These are phyloP conservation scores for Boletus barrowsii DNA, from an alignment of 768 basidiomycete species.

Conservation along the genomic window DNA sequence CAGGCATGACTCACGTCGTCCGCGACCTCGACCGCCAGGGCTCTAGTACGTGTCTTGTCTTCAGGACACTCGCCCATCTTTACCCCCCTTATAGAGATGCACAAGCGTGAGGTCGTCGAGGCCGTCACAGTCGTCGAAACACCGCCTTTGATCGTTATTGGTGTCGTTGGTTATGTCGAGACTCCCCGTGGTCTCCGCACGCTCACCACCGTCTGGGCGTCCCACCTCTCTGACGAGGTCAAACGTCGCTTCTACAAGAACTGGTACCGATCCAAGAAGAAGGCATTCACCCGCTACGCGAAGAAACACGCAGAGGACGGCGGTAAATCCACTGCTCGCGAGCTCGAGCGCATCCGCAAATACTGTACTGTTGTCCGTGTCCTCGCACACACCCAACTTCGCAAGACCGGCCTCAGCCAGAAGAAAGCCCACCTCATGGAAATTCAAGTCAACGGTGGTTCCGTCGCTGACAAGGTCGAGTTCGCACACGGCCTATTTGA, in stretches of 20 bases:
- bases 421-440: slow-evolving; percentile 99
- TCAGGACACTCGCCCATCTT: background rate
- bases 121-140: slow-evolving; percentile 95
- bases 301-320: slow-evolving; percentile 97
- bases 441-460: slow-evolving; percentile 99
- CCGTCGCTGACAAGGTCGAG: slow-evolving; percentile 94
- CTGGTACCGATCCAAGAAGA: slow-evolving; percentile 99
- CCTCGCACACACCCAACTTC: slow-evolving; percentile 97
- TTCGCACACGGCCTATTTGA: slow-evolving; percentile 93
- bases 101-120: slow-evolving; percentile 99
- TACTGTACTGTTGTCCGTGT: slow-evolving; percentile 99
- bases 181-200: slow-evolving; percentile 98
- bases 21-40: slow-evolving; percentile 99
- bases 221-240: slow-evolving; percentile 95
- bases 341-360: slow-evolving; percentile 99
- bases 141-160: slow-evolving; percentile 93
- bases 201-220: slow-evolving; percentile 98
- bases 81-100: slow-evolving; percentile 76
- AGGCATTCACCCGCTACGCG: slow-evolving; percentile 99
- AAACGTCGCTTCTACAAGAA: slow-evolving; percentile 99
- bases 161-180: slow-evolving; percentile 99
- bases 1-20: slow-evolving; percentile 99
- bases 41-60: slow-evolving; percentile 70
- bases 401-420: slow-evolving; percentile 95
- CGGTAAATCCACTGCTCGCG: slow-evolving; percentile 88